Base-by-base conservation (phyloP, 495 filamentous ascomycete species). In the Terfezia claveryi region DNA sequence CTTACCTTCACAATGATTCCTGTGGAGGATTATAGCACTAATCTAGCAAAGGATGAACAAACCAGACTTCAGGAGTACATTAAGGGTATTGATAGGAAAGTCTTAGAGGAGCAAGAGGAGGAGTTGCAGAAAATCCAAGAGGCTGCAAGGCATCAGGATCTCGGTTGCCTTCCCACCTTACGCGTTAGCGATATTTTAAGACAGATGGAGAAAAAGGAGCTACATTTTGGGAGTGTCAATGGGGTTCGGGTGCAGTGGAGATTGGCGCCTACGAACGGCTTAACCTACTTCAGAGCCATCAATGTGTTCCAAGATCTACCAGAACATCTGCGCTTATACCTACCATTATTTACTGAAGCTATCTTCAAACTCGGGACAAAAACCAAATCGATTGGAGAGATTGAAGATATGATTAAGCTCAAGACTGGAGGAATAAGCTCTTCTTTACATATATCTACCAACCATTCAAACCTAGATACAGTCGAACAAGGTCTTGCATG, bases 1-100 rank as follows among this genome's bases (percentile, higher is more conserved):
- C 69, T 96, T 57, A 87, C 83, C 1, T 95, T 96, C 67, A 95
- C 87, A 0, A 98, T 98, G 91, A 80, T 80, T 11, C 92, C 91
- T 2, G 84, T 81, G 1, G 70, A 76, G 50, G 79, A 71, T 0
- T 94, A 83, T 62, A 78, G 76, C 46, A 70, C 79, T 37, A 78
- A 84, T 12, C 68, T 94, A n/a, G 79, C 75, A 11, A 72, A 74
- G n/a, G 83, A 92, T 66, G 91, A 98, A 64, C 73, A 76, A 23
- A 63, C 72, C 44, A 75, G 89, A 32, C 74, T 93, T 49, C 73
- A 62, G 10, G 76, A 87, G 56, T 75, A 81, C 8, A 74, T 79
- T 37, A 73, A 78, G 60, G 61, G 80, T 57, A 79, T 81, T 58
- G 82, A 86, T 10, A 77, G 79, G 27, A 78, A 83, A 59, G 73